A percentile compares a stretch with the other conserved stretches of the same genome.
phyloP scores from a whole-genome alignment of 805 yeast species.

The Candida adriatica region DNA sequence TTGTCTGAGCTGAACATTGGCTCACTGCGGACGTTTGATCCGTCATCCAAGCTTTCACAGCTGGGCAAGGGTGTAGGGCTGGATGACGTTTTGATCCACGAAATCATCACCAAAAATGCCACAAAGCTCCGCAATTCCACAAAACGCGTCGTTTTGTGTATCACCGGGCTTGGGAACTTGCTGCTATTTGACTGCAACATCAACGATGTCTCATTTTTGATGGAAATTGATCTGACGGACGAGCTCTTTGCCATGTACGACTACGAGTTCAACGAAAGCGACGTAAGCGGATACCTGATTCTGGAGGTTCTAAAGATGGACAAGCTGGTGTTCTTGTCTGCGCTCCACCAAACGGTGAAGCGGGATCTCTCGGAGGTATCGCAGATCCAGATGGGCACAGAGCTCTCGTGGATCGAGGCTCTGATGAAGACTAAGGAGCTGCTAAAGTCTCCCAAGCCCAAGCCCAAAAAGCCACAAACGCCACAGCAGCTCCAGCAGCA shows the following conservation, averaged over 20 bases:
- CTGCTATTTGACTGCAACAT: constrained; percentile 22
- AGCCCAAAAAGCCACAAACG: constrained; percentile 9
- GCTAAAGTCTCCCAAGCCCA: constrained; percentile 23
- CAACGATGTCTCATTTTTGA: constrained; percentile 7
- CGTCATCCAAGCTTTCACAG: constrained; percentile 8
- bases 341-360: constrained; percentile 23
- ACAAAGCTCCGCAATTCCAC: constrained; percentile 15
- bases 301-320: constrained; percentile 53
- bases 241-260: constrained; percentile 68
- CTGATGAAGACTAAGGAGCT: constrained; percentile 59
- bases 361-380: constrained; percentile 23
- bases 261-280: constrained; percentile 62
- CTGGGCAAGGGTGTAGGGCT: constrained; percentile 7
- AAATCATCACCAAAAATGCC: constrained; percentile 24
- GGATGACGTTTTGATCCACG: constrained; percentile 27
- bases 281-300: constrained; percentile 54
- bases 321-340: constrained; percentile 48
- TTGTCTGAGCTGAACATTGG: constrained; percentile 15
- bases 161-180: constrained; percentile 29
- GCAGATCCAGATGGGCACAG: constrained; percentile 33
- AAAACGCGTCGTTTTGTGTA: constrained; percentile 24
- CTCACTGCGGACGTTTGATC: constrained; percentile 13
- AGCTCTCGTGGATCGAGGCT: constrained; percentile 64
- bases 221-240: constrained; percentile 40
- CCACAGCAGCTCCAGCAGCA: constrained; percentile 15